Percentiles rank a stretch among this genome's conserved stretches.
Evolutionary conservation across 2,329 filamentous ascomycete genomes (phyloP).

Genomic region (Calcarisporium arbuscula): DNA sequence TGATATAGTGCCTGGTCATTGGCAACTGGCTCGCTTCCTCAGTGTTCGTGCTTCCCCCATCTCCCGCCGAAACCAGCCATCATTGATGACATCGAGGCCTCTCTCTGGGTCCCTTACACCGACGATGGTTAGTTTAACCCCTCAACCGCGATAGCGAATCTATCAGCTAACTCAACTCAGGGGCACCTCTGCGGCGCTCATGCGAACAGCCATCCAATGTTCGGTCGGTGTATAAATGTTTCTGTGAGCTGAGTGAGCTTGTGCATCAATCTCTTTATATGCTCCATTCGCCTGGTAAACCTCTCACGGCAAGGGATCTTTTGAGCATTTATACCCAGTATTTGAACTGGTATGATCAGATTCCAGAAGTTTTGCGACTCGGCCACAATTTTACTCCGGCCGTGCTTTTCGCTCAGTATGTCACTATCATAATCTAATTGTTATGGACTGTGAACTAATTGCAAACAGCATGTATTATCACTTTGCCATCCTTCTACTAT

Average conservation of each 20-base stretch:
- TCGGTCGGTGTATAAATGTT: slow-evolving; percentile 60
- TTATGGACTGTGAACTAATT: slow-evolving; percentile 8
- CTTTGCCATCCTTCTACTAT: slow-evolving; percentile 65
- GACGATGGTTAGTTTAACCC: slow-evolving; percentile 44
- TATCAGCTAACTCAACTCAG: slow-evolving; percentile 22
- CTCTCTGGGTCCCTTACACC: slow-evolving; percentile 53
- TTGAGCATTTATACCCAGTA: slow-evolving; percentile 62
- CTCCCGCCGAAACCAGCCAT: slow-evolving; percentile 54
- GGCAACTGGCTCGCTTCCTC: slow-evolving; percentile 55
- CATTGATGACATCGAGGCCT: slow-evolving; percentile 53
- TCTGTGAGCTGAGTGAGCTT: slow-evolving; percentile 67
- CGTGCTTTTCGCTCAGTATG: slow-evolving; percentile 69
- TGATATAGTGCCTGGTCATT: slow-evolving; percentile 53
- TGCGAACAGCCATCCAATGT: slow-evolving; percentile 62
- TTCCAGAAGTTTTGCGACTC: slow-evolving; percentile 58
- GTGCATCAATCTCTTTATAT: slow-evolving; percentile 66
- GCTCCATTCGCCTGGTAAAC: slow-evolving; percentile 63
- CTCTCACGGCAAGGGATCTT: slow-evolving; percentile 57
- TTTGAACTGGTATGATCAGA: slow-evolving; percentile 62
- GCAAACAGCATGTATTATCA: slow-evolving; percentile 60
- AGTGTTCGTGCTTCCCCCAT: slow-evolving; percentile 51
- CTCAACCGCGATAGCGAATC: not conserved
- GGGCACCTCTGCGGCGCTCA: slow-evolving; percentile 46
- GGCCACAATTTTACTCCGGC: slow-evolving; percentile 67
- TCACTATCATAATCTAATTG: not conserved